Percentiles rank a stretch among this genome's conserved stretches.
phyloP scores from a whole-genome alignment of 2,329 filamentous ascomycete species.

The Talaromyces piceae region DNA sequence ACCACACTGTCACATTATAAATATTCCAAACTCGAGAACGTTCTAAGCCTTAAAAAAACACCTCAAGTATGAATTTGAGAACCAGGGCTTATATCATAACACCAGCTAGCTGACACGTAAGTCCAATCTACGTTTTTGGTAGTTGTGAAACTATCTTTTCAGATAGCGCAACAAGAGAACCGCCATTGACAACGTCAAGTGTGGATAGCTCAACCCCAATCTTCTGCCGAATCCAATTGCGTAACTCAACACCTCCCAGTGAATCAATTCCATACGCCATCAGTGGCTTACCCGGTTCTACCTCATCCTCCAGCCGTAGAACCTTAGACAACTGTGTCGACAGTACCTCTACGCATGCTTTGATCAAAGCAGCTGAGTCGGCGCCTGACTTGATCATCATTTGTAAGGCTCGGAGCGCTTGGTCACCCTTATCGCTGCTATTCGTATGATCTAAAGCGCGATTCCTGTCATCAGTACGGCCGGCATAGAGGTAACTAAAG shows the following conservation, averaged over 20 bases:
- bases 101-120: no score
- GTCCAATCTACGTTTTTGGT: no score
- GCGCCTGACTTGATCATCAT: neutral
- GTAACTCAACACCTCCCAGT: constrained; percentile 14
- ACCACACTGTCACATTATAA: no score
- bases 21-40: no score
- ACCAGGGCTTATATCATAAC: no score
- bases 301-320: constrained; percentile 5
- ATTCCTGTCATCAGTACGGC: neutral
- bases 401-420: neutral
- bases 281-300: constrained; percentile 13
- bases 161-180: neutral
- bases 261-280: constrained; percentile 11
- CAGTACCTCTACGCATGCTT: neutral
- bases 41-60: no score
- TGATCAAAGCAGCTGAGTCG: neutral
- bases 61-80: no score
- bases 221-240: constrained; percentile 13
- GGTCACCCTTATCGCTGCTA: neutral
- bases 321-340: constrained; percentile 7
- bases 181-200: neutral
- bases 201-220: constrained; percentile 9
- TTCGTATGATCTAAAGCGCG: neutral
- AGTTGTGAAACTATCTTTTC: neutral
- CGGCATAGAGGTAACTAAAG: neutral